Conservation (phyloP, 73 alveolate species). For the Stentor roeselii region DNA sequence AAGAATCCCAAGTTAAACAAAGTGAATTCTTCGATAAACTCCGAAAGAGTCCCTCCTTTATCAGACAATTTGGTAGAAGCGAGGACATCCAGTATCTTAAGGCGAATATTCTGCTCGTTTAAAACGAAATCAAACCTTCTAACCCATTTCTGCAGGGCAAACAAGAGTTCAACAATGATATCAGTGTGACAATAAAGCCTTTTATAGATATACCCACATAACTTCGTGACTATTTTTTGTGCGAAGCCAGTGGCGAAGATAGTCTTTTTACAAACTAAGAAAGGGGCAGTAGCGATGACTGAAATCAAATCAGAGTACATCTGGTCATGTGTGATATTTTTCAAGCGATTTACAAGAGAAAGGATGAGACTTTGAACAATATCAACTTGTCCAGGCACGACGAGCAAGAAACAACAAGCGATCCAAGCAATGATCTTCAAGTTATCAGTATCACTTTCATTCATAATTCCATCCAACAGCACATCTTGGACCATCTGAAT, state of each 20-base stretch:
- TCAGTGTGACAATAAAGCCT: background rate
- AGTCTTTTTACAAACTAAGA: background rate
- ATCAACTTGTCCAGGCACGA: background rate
- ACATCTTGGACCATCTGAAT: background rate
- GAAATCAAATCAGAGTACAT: background rate
- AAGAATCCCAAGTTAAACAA: background rate
- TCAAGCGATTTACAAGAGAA: background rate
- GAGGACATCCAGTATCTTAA: background rate
- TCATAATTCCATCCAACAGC: background rate
- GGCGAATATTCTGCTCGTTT: background rate
- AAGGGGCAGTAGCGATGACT: conserved; percentile 7
- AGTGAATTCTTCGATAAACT: background rate
- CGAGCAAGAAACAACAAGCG: background rate
- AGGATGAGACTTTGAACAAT: background rate
- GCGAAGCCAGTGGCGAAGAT: background rate
- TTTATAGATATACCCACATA: background rate
- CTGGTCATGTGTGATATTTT: background rate
- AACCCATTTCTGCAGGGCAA: background rate
- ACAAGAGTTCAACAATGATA: background rate
- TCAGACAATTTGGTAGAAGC: background rate
- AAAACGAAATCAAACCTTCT: background rate
- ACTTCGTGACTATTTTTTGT: background rate
- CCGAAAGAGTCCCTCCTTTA: background rate
- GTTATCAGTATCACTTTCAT: conserved; percentile 24
- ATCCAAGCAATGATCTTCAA: background rate